These are phyloP conservation scores for Mycena belliarum DNA, from an alignment of 768 basidiomycete genomes.

Conservation along the genomic window DNA sequence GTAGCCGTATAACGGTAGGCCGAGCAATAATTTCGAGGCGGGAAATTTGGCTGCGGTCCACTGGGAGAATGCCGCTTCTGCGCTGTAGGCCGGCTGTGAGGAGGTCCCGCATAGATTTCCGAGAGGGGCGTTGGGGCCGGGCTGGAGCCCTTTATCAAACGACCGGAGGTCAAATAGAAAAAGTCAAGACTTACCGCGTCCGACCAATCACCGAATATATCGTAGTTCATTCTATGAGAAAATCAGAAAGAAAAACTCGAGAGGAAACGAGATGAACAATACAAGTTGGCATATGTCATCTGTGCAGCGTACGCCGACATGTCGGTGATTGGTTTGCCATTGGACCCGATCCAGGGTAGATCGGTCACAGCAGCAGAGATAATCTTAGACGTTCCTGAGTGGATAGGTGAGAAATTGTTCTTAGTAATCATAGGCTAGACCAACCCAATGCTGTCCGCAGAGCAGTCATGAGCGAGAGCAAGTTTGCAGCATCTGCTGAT, in stretches of 20 bases:
- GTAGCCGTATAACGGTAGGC: constrained; percentile 73
- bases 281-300: constrained; percentile 65
- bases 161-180: no score
- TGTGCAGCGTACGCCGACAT: constrained; percentile 64
- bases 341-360: constrained; percentile 64
- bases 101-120: constrained; percentile 62
- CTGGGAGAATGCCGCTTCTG: constrained; percentile 58
- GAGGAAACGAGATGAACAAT: not conserved
- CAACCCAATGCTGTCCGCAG: constrained; percentile 53
- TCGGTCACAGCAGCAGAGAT: constrained; percentile 72
- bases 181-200: not conserved
- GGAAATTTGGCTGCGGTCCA: constrained; percentile 75
- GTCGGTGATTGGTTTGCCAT: constrained; percentile 62
- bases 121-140: constrained; percentile 78
- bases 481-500: constrained; percentile 60
- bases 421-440: not conserved
- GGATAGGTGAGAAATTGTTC: not conserved
- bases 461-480: constrained; percentile 57
- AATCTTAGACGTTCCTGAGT: constrained; percentile 51
- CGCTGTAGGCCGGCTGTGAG: constrained; percentile 61
- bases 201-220: constrained; percentile 5
- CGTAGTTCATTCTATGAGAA: not conserved
- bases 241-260: not conserved
- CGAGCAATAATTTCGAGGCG: constrained; percentile 65
- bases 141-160: constrained; percentile 30